phyloP scores from a whole-genome alignment of 768 basidiomycete genomes.

The Hysterangium stoloniferum region DNA sequence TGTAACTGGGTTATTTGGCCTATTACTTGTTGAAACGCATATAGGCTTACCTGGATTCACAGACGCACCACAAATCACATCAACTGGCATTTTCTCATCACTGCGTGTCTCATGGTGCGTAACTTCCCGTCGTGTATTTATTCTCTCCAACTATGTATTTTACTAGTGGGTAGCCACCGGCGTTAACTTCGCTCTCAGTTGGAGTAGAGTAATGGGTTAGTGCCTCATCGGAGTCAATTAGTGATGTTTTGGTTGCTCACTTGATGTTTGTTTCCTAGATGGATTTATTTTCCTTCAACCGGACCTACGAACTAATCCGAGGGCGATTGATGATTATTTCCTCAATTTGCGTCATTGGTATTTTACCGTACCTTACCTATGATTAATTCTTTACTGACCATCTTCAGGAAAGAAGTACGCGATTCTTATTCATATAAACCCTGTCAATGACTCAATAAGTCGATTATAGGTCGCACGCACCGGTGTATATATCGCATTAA shows the following conservation, averaged over 20 bases:
- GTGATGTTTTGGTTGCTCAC: background rate
- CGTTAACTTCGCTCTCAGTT: conserved; percentile 4
- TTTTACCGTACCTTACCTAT: background rate
- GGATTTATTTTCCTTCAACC: background rate
- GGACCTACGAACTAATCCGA: background rate
- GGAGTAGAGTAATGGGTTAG: conserved; percentile 4
- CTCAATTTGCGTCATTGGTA: background rate
- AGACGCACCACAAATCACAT: background rate
- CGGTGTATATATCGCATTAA: background rate
- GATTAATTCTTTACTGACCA: background rate
- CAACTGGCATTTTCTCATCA: conserved; percentile 6
- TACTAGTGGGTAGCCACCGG: conserved; percentile 4
- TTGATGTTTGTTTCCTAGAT: background rate
- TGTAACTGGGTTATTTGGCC: background rate
- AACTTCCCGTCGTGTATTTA: background rate
- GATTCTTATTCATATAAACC: background rate
- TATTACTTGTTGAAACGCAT: background rate
- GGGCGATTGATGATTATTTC: background rate
- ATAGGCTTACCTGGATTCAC: too few species aligned
- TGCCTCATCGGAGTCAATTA: background rate
- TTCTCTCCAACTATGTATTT: background rate
- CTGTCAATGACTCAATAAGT: background rate
- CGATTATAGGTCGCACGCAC: background rate
- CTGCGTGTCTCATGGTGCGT: conserved; percentile 1
- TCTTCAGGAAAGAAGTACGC: background rate